These are phyloP conservation scores for Paraurostyla sp. DNA, from an alignment of 73 alveolate genomes.

Conservation along the genomic window DNA sequence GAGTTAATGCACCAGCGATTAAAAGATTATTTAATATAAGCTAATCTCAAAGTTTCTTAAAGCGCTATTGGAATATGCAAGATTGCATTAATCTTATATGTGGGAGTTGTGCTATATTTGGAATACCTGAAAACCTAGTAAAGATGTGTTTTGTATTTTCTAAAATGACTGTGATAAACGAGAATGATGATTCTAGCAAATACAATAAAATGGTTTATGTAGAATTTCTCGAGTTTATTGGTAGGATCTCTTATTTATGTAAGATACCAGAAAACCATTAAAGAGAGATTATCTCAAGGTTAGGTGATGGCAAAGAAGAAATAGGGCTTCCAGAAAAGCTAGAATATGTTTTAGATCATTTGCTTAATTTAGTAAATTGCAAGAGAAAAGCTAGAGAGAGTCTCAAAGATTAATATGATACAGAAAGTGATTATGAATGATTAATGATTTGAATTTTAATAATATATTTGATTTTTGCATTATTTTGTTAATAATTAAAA, in stretches of 20 bases:
- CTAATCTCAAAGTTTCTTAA: background rate
- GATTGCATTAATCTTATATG: background rate
- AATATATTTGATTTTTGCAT: too few species aligned
- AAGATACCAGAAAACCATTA: slow-evolving; percentile 7
- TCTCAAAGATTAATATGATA: slow-evolving; percentile 29
- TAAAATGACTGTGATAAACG: slow-evolving; percentile 67
- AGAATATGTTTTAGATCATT: slow-evolving; percentile 15
- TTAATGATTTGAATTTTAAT: too few species aligned
- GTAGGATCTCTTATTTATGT: slow-evolving; percentile 44
- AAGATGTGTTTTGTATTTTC: slow-evolving; percentile 41
- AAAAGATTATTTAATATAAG: slow-evolving; percentile 17
- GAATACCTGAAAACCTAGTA: slow-evolving; percentile 32
- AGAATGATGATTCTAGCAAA: background rate
- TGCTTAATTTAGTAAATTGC: background rate
- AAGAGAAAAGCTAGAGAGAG: slow-evolving; percentile 29
- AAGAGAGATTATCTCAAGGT: background rate
- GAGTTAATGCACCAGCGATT: background rate
- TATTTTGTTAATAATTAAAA: too few species aligned
- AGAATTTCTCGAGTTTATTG: slow-evolving; percentile 68
- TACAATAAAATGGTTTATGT: slow-evolving; percentile 48
- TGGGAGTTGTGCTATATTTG: background rate
- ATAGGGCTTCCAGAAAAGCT: background rate
- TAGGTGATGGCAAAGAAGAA: background rate
- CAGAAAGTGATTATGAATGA: slow-evolving; percentile 48
- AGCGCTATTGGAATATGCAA: slow-evolving; percentile 28